Base-by-base conservation (phyloP, 768 basidiomycete species). In the Kwoniella bestiolae region DNA sequence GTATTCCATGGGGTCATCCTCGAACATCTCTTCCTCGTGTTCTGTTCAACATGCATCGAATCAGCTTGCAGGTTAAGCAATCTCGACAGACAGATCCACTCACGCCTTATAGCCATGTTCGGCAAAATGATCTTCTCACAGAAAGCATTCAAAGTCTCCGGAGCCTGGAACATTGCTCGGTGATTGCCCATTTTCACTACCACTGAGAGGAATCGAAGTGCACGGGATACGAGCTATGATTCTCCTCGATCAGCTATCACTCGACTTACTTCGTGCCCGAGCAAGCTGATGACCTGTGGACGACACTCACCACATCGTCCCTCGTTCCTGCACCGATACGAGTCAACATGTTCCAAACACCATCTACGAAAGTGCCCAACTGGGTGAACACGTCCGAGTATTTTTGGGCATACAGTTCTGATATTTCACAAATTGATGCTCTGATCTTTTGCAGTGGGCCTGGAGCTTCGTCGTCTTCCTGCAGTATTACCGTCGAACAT, bases 1-100 rank as follows among this genome's bases (percentile, higher is more conserved):
- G 78, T 90, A 98, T 77, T 98, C 95, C 41, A 95, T 86, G 0
- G 96, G 94, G 70, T 96, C 94, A 66, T 98, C 96, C 81, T 96
- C 94, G 74, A 99, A 98, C 79, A 93, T 89, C 74, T 99, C 96
- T 55, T 91, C 85, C 61, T 97, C 94, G 70, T 92, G 90, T 41
- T 90, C 89, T 86, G 64, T 7, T 31, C 29, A n/a, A n/a, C 23
- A 18, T 61, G 26, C 23, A 16, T 9, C 6, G 4, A 8, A n/a
- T 66, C 28, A 45, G 56, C 50, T 49, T 5, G 35, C 31, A n/a
- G 14, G 9, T 44, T n/a, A n/a, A 6, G 12, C 6, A 1, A 11
- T 12, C 3, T 51, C 3, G 11, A 12, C 9, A 18, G 31, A 3
- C 28, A 26, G 9, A 16, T 41, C 1, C 6, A 77, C 82, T 63